Evolutionary conservation across 2,329 filamentous ascomycete species (phyloP).

Genomic region (Venturia aucupariae): DNA sequence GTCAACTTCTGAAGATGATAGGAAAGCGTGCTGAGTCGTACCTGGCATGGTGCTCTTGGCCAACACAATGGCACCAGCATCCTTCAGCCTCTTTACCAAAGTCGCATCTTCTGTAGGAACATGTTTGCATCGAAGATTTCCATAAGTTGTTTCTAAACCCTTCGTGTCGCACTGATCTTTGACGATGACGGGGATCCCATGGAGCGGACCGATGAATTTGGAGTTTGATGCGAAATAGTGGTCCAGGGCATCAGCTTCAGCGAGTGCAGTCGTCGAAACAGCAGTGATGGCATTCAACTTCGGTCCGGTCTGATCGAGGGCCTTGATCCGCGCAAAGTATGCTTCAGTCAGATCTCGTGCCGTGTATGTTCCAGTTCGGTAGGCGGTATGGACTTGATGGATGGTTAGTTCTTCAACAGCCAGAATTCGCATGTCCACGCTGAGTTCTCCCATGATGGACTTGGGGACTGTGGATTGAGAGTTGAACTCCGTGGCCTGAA

Average conservation of each 20-base stretch:
- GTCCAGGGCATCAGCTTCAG: conserved; percentile 10
- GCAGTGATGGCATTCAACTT: conserved; percentile 9
- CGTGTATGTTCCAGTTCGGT: conserved; percentile 5
- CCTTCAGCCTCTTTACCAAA: conserved; percentile 10
- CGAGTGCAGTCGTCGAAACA: not conserved
- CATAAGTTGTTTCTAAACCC: conserved; percentile 5
- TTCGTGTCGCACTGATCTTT: conserved; percentile 13
- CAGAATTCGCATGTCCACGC: not conserved
- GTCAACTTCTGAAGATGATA: not conserved
- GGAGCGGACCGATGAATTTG: conserved; percentile 8
- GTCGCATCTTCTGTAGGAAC: conserved; percentile 10
- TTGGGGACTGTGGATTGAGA: not conserved
- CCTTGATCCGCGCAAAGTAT: conserved; percentile 5
- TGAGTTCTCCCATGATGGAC: not conserved
- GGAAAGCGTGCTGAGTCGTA: not conserved
- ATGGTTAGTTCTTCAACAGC: conserved; percentile 8
- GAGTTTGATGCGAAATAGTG: not conserved
- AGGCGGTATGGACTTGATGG: conserved; percentile 10
- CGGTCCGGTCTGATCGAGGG: conserved; percentile 1
- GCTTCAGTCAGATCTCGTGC: not conserved
- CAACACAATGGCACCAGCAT: conserved; percentile 11
- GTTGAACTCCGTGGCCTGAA: not conserved
- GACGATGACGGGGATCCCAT: conserved; percentile 9
- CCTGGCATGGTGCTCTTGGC: conserved; percentile 13
- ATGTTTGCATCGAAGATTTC: conserved; percentile 10